Percentiles rank a stretch among this genome's conserved stretches.
These are phyloP conservation scores for Fonsecaea erecta DNA, from an alignment of 2,329 filamentous ascomycete genomes.

Conservation along the genomic window DNA sequence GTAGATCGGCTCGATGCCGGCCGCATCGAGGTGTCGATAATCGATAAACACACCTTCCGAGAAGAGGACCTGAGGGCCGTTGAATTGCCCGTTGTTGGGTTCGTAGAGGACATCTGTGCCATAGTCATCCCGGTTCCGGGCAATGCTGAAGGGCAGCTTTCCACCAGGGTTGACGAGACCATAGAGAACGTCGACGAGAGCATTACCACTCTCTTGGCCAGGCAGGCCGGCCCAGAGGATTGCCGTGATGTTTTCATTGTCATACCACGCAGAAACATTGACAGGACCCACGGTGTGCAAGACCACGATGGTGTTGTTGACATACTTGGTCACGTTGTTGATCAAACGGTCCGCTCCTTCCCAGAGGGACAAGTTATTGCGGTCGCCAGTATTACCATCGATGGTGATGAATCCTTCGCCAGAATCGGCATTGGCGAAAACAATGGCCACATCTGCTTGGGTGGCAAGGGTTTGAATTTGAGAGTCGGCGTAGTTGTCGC, in stretches of 20 bases:
- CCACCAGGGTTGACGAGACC: conserved; percentile 67
- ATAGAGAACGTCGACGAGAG: conserved; percentile 74
- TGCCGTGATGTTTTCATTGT: conserved; percentile 71
- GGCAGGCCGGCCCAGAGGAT: conserved; percentile 77
- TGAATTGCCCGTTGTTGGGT: conserved; percentile 59
- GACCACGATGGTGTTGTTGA: conserved; percentile 89
- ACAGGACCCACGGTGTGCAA: conserved; percentile 86
- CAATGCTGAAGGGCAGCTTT: conserved; percentile 67
- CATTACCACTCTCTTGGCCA: conserved; percentile 75
- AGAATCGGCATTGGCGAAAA: conserved; percentile 85
- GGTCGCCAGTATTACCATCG: conserved; percentile 83
- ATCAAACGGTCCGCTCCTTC: conserved; percentile 78
- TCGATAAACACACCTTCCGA: conserved; percentile 65
- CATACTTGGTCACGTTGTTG: conserved; percentile 74
- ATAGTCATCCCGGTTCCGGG: conserved; percentile 57
- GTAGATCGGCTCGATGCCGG: conserved; percentile 61
- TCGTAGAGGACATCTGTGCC: conserved; percentile 62
- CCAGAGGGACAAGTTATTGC: conserved; percentile 93
- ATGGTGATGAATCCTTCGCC: conserved; percentile 86
- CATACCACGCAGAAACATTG: conserved; percentile 66
- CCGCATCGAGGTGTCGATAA: conserved; percentile 59
- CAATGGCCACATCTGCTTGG: conserved; percentile 65
- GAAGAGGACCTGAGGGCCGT: conserved; percentile 64
- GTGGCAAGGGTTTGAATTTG: conserved; percentile 58
- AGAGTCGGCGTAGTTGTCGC: conserved; percentile 60